phyloP scores from a whole-genome alignment of 2,329 filamentous ascomycete species.

The Cladosporium sp. region DNA sequence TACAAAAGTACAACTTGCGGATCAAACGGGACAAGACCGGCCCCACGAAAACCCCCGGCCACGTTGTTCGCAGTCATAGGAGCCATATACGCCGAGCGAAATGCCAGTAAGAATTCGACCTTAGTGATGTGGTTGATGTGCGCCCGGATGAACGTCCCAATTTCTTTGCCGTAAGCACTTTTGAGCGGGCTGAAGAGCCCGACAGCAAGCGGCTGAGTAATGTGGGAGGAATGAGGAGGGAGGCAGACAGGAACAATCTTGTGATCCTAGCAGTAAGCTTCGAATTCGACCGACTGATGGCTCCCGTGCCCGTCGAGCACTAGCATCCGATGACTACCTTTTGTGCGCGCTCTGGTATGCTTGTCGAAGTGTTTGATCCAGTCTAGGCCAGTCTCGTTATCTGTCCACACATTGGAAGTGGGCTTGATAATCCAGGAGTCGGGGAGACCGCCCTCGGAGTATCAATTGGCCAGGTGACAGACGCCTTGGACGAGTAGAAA shows the following conservation, averaged over 20 bases:
- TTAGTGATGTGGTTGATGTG: slow-evolving; percentile 30
- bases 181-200: slow-evolving; percentile 35
- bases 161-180: slow-evolving; percentile 24
- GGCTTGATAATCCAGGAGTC: slow-evolving; percentile 19
- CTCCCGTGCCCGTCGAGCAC: slow-evolving; percentile 18
- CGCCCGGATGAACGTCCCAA: slow-evolving; percentile 25
- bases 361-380: not conserved
- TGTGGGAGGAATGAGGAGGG: slow-evolving; percentile 28
- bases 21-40: slow-evolving; percentile 30
- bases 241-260: slow-evolving; percentile 19
- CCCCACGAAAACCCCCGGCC: slow-evolving; percentile 26
- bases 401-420: not conserved
- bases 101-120: slow-evolving; percentile 17
- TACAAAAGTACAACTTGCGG: slow-evolving; percentile 24
- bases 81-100: slow-evolving; percentile 18
- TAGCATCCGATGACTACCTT: slow-evolving; percentile 10
- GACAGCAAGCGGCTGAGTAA: slow-evolving; percentile 36
- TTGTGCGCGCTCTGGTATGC: not conserved
- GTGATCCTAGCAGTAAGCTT: slow-evolving; percentile 15
- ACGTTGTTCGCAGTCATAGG: slow-evolving; percentile 27
- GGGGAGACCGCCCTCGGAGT: slow-evolving; percentile 13
- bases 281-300: slow-evolving; percentile 16
- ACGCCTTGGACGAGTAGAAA: slow-evolving; percentile 23
- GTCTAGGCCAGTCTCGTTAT: not conserved
- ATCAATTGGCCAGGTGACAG: not conserved